Evolutionary conservation across 805 yeast genomes (phyloP), one percentile per base, ranked within the genome.

Genomic region (Yamadazyma sp.): DNA sequence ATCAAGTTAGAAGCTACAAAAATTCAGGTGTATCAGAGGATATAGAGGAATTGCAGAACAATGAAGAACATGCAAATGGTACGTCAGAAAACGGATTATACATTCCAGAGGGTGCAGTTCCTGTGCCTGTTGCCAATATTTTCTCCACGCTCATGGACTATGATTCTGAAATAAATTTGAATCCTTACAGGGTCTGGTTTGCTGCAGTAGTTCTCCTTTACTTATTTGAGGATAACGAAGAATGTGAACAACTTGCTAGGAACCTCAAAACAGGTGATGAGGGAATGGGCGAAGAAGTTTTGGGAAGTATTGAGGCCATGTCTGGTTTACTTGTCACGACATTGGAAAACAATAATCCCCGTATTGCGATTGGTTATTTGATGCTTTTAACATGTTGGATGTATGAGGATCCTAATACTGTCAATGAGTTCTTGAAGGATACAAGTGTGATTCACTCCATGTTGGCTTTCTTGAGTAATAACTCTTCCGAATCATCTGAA

Each of bases 121-220:
- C 48, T 10, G 55, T 56, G 13, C 78, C 64, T 28, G 55, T 54
- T 35, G 82, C 77, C 3, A 89, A 88, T 54, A 60, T 93, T 1
- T 80, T 93, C 40, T 66, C 78, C 17, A 75, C 84, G 0, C 59
- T 93, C 5, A 72, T 88, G 47, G 91, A 84, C 46, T 87, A 84
- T 50, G 91, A 90, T 46, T 77, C 67, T 2, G 69, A 63, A 11
- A 40, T 55, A 29, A 77, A 80, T 37, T 60, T 90, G 22, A 91
- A 93, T 48, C 97, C 99, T 0, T 93, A 89, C 55, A 78, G 80
- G 50, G 61, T 79, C 1, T 93, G 95, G 93, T 90, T 91, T 60
- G 78, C 96, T 0, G 67, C 84, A 2, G 73, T 80, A 3, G 64
- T 87, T 3, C 55, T 91, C 15, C 67, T 84, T 28, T 76, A 75